Evolutionary conservation across 805 yeast species (phyloP).

Genomic region (Metschnikowia hibisci): DNA sequence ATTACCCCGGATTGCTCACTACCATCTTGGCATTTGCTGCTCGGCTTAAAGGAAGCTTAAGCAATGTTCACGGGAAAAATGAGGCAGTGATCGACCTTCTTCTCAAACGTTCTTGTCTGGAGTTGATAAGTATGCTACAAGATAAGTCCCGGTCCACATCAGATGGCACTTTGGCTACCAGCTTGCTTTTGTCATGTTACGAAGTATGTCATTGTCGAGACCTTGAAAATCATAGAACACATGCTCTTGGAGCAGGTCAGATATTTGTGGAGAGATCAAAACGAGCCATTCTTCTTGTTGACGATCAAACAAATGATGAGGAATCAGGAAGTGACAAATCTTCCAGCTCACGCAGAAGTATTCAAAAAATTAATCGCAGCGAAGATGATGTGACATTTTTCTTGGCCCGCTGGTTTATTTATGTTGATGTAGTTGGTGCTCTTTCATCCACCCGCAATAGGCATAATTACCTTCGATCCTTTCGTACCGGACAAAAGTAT

Average conservation of each 20-base stretch:
- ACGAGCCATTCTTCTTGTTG: neutral
- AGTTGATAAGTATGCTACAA: slow-evolving; percentile 47
- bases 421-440: slow-evolving; percentile 60
- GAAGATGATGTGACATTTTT: slow-evolving; percentile 49
- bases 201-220: slow-evolving; percentile 45
- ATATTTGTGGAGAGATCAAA: slow-evolving; percentile 49
- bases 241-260: slow-evolving; percentile 63
- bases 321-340: neutral
- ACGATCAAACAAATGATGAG: neutral
- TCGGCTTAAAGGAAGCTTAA: slow-evolving; percentile 24
- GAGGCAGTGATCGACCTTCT: slow-evolving; percentile 46
- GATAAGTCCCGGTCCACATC: slow-evolving; percentile 53
- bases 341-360: neutral
- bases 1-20: slow-evolving; percentile 52
- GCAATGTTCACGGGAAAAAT: slow-evolving; percentile 28
- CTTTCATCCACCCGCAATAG: slow-evolving; percentile 49
- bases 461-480: slow-evolving; percentile 27
- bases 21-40: slow-evolving; percentile 48
- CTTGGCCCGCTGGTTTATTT: slow-evolving; percentile 65
- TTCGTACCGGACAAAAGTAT: slow-evolving; percentile 17
- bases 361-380: slow-evolving; percentile 10
- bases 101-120: slow-evolving; percentile 55
- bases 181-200: slow-evolving; percentile 55
- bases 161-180: slow-evolving; percentile 63
- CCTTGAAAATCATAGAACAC: slow-evolving; percentile 57